These are phyloP conservation scores for Ajuga chamaepitys DNA, from an alignment of 257 asterid species.

Conservation along the genomic window DNA sequence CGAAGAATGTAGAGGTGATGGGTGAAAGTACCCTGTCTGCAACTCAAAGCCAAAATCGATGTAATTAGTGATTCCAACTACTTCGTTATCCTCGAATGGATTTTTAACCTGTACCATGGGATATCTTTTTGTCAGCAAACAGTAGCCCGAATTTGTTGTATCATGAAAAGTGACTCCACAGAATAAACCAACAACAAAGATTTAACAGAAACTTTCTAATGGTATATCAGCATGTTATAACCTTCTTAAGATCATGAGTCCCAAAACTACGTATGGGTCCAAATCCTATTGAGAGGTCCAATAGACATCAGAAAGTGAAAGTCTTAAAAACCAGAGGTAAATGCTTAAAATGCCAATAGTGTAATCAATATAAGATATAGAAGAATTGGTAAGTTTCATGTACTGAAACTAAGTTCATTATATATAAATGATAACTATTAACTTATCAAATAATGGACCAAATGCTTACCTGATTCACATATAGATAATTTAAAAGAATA, in stretches of 20 bases:
- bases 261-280: too few relatives aligned
- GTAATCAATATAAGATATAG: neutral
- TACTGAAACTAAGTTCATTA: too few relatives aligned
- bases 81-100: conserved; percentile 72
- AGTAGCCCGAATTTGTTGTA: neutral
- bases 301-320: neutral
- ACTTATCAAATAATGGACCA: neutral
- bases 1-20: neutral
- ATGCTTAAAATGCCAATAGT: neutral
- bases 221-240: neutral
- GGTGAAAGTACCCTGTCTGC: conserved; percentile 58
- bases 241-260: neutral
- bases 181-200: neutral
- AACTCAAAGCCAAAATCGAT: conserved; percentile 90
- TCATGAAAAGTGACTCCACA: neutral
- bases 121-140: conserved; percentile 8
- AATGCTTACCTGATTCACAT: neutral
- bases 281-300: too few relatives aligned
- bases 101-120: conserved; percentile 55
- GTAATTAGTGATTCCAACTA: conserved; percentile 92
- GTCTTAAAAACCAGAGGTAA: neutral
- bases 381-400: neutral
- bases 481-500: neutral
- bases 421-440: too few relatives aligned
- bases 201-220: neutral